phyloP scores from a whole-genome alignment of 2,329 filamentous ascomycete genomes.

The Ophiostoma perfectum region DNA sequence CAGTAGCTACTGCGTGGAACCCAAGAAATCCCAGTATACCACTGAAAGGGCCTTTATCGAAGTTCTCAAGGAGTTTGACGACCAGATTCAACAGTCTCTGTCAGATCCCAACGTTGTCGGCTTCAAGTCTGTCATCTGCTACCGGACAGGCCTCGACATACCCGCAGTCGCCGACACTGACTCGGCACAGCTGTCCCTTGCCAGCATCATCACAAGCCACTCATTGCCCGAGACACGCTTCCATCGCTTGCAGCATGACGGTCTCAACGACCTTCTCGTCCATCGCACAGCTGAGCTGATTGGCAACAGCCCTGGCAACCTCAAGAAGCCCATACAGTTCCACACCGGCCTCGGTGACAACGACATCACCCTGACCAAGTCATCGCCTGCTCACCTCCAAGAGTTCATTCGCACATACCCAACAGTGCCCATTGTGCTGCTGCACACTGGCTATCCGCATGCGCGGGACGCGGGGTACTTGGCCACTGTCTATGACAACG shows the following conservation, averaged over 20 bases:
- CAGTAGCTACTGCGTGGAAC: slow-evolving; percentile 37
- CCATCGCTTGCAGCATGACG: slow-evolving; percentile 55
- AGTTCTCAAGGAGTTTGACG: slow-evolving; percentile 42
- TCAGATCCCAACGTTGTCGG: slow-evolving; percentile 63
- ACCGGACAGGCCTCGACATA: slow-evolving; percentile 67
- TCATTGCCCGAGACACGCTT: slow-evolving; percentile 32
- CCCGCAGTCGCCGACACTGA: slow-evolving; percentile 41
- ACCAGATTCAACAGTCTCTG: slow-evolving; percentile 52
- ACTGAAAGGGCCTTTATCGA: slow-evolving; percentile 31
- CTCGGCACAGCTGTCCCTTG: slow-evolving; percentile 38
- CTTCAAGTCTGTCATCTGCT: slow-evolving; percentile 82
- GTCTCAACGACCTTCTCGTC: slow-evolving; percentile 66
- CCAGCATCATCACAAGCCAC: slow-evolving; percentile 34
- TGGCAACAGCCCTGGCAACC: slow-evolving; percentile 37
- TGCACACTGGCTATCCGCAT: slow-evolving; percentile 78
- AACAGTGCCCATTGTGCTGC: slow-evolving; percentile 65
- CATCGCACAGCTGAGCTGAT: slow-evolving; percentile 58
- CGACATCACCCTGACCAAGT: slow-evolving; percentile 63
- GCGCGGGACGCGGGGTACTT: slow-evolving; percentile 73
- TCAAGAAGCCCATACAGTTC: slow-evolving; percentile 72
- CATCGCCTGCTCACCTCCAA: slow-evolving; percentile 72
- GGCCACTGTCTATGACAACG: slow-evolving; percentile 69
- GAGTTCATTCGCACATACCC: slow-evolving; percentile 65
- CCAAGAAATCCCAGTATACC: slow-evolving; percentile 38
- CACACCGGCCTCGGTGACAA: slow-evolving; percentile 79